Evolutionary conservation across 2,329 filamentous ascomycete genomes (phyloP).

Genomic region (Cladosporium sp.): DNA sequence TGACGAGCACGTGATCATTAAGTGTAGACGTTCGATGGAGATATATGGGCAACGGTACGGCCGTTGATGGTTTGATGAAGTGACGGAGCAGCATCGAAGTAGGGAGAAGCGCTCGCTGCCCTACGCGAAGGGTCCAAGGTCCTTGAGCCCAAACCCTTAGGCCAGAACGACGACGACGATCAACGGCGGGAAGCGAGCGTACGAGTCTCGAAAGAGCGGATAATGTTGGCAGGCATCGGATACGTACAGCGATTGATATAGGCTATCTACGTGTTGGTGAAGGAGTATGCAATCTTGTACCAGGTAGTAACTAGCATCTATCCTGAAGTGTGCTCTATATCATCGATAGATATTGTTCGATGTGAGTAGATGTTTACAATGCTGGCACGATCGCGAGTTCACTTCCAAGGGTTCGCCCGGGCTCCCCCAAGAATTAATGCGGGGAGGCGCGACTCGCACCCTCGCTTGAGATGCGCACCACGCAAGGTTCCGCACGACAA

Average conservation of each 20-base stretch:
- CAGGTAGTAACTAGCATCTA: background rate
- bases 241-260: background rate
- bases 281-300: background rate
- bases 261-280: background rate
- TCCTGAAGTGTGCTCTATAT: background rate
- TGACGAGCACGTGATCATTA: background rate
- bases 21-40: background rate
- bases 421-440: background rate
- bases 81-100: background rate
- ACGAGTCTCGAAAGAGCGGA: slow-evolving; percentile 1
- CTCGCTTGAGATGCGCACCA: background rate
- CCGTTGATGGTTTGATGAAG: background rate
- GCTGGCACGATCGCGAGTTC: background rate
- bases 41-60: background rate
- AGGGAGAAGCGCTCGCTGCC: background rate
- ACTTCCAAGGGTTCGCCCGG: background rate
- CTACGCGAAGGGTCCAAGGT: background rate
- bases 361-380: background rate
- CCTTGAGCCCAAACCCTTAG: background rate
- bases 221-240: background rate
- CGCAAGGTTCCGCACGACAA: slow-evolving; percentile 6
- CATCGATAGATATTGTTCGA: background rate
- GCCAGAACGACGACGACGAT: background rate
- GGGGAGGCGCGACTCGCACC: background rate
- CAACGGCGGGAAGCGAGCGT: background rate